phyloP scores from a whole-genome alignment of 352 stramenopile genomes.

The Globisporangium sylvaticum region DNA sequence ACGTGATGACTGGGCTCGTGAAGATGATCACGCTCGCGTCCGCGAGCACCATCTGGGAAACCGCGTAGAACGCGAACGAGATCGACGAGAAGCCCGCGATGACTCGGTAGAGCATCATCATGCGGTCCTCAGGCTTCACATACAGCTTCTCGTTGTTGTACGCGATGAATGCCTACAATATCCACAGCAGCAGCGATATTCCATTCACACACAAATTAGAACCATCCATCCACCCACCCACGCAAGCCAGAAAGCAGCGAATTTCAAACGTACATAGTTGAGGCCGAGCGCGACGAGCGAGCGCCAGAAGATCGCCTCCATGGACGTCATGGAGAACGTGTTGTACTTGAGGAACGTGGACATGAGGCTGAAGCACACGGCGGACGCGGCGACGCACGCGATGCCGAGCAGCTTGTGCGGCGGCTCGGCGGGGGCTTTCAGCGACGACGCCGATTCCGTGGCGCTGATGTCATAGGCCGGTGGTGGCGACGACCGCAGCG shows the following conservation, averaged over 20 bases:
- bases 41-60: conserved; percentile 79
- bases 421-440: background rate
- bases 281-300: conserved; percentile 47
- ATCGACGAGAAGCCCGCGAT: conserved; percentile 61
- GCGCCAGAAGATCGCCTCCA: conserved; percentile 82
- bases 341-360: conserved; percentile 78
- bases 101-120: conserved; percentile 55
- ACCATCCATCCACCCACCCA: background rate
- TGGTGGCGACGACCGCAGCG: background rate
- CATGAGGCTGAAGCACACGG: conserved; percentile 82
- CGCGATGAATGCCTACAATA: conserved; percentile 8
- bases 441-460: background rate
- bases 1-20: conserved; percentile 67
- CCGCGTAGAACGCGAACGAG: conserved; percentile 69
- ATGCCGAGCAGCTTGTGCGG: conserved; percentile 61
- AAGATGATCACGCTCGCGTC: conserved; percentile 74
- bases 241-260: background rate
- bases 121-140: conserved; percentile 38
- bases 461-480: background rate
- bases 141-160: conserved; percentile 45
- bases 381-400: conserved; percentile 60
- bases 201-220: background rate
- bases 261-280: conserved; percentile 50
- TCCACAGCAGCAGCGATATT: conserved; percentile 36
- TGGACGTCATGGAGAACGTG: conserved; percentile 72